A percentile compares a stretch with the other conserved stretches of the same genome.
Conservation (phyloP, 805 yeast species). For the Teunomyces aglyptinius region DNA sequence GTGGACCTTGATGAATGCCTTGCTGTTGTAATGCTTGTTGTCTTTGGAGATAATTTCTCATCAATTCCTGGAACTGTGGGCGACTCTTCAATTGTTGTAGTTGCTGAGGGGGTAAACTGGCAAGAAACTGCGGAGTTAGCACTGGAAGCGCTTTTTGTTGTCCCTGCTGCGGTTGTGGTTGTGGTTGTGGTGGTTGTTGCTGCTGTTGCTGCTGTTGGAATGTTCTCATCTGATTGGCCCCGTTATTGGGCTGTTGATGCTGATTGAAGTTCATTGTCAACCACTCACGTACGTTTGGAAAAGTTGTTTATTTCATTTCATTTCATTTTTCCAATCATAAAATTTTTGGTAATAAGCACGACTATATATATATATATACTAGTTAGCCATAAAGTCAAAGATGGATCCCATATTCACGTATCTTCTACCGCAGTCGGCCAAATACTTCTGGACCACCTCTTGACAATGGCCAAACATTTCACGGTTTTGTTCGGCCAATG, state of each 20-base stretch:
- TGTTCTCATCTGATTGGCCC: not conserved
- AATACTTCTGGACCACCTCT: constrained; percentile 66
- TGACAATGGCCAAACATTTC: constrained; percentile 52
- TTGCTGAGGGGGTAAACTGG: constrained; percentile 40
- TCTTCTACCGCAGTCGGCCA: constrained; percentile 81
- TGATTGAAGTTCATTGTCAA: constrained; percentile 15
- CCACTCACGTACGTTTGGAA: not conserved
- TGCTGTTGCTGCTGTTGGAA: constrained; percentile 16
- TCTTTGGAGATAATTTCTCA: constrained; percentile 39
- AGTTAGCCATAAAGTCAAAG: constrained; percentile 55
- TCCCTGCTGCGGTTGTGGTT: constrained; percentile 13
- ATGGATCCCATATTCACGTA: constrained; percentile 82
- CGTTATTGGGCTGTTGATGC: constrained; percentile 6
- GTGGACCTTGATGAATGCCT: not conserved
- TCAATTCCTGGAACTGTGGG: constrained; percentile 42
- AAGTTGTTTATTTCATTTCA: constrained; percentile 1
- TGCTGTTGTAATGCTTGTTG: constrained; percentile 30
- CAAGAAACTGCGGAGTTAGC: constrained; percentile 23
- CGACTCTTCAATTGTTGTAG: constrained; percentile 41
- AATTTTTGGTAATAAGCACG: constrained; percentile 1
- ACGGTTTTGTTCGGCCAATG: constrained; percentile 78
- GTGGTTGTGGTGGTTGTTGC: constrained; percentile 17
- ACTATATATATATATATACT: not conserved
- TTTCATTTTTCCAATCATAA: not conserved
- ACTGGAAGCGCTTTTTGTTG: constrained; percentile 21